Percentiles rank a stretch among this genome's conserved stretches.
Evolutionary conservation across 768 basidiomycete species (phyloP).

Genomic region (Grammothele lineata): DNA sequence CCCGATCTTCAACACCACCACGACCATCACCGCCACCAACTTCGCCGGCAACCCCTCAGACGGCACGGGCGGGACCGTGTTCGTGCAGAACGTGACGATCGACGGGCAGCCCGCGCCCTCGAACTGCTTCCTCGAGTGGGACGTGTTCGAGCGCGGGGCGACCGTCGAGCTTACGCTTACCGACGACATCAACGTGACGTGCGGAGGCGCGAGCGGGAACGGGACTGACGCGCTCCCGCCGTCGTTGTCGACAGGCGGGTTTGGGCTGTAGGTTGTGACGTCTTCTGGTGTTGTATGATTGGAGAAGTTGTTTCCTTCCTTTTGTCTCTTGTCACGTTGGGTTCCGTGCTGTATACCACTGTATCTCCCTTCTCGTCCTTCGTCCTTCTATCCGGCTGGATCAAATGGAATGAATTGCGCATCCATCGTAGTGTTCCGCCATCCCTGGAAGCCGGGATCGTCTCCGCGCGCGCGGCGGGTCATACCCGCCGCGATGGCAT

Average conservation of each 20-base stretch:
- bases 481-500: too few species aligned
- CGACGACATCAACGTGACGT: constrained; percentile 46
- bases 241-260: constrained; percentile 61
- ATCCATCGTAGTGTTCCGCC: too few species aligned
- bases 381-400: too few species aligned
- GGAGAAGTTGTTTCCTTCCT: too few species aligned
- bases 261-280: too few species aligned
- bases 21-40: constrained; percentile 45
- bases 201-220: constrained; percentile 32
- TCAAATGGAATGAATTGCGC: too few species aligned
- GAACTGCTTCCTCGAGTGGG: constrained; percentile 64
- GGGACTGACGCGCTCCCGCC: constrained; percentile 48
- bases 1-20: constrained; percentile 52
- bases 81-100: constrained; percentile 56
- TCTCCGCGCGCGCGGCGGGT: too few species aligned
- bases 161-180: constrained; percentile 53
- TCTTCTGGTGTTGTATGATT: too few species aligned
- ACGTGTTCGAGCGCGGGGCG: constrained; percentile 49
- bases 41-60: constrained; percentile 49
- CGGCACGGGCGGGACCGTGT: constrained; percentile 52
- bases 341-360: too few species aligned
- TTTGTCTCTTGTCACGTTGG: too few species aligned
- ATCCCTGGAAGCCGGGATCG: too few species aligned
- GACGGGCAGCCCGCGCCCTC: constrained; percentile 55
- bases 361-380: too few species aligned